A percentile compares a stretch with the other conserved stretches of the same genome.
Conservation (phyloP, 176 grass and related monocot genomes). For the Ensete glaucum region DNA sequence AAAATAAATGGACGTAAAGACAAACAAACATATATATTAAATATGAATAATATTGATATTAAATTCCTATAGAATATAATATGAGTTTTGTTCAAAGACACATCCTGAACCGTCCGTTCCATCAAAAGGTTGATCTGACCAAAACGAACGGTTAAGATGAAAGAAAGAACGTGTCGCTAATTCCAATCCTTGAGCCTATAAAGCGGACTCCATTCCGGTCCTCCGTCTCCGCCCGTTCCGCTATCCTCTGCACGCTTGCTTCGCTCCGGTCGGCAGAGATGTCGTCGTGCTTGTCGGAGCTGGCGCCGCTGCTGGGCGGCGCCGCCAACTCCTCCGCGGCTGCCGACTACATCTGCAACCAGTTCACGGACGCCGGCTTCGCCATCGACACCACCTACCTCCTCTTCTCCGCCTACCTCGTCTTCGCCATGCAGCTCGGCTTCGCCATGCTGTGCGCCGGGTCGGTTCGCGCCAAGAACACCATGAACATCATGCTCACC, state of each 20-base stretch:
- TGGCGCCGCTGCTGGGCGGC: constrained; percentile 22
- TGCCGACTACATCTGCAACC: constrained; percentile 31
- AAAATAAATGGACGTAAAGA: too few species aligned
- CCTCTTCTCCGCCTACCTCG: constrained; percentile 36
- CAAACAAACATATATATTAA: too few species aligned
- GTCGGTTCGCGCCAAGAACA: constrained; percentile 24
- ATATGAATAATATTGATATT: too few species aligned
- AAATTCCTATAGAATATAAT: too few species aligned
- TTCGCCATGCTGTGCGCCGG: constrained; percentile 42
- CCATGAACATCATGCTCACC: constrained; percentile 36
- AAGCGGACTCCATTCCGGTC: neutral
- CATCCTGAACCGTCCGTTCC: too few species aligned
- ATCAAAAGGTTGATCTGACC: too few species aligned
- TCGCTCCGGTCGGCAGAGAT: neutral
- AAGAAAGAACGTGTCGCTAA: too few species aligned
- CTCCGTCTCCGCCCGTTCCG: neutral
- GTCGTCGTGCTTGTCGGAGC: constrained; percentile 7
- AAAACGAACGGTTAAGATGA: too few species aligned
- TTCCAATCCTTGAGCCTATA: neutral
- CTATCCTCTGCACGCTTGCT: neutral
- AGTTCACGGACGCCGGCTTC: constrained; percentile 24
- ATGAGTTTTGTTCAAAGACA: too few species aligned
- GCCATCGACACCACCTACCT: constrained; percentile 39
- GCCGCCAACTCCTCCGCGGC: constrained; percentile 15
- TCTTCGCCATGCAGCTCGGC: constrained; percentile 36